A percentile compares a stretch with the other conserved stretches of the same genome.
Evolutionary conservation across 805 yeast genomes (phyloP).

Genomic region (Priceomyces medius): DNA sequence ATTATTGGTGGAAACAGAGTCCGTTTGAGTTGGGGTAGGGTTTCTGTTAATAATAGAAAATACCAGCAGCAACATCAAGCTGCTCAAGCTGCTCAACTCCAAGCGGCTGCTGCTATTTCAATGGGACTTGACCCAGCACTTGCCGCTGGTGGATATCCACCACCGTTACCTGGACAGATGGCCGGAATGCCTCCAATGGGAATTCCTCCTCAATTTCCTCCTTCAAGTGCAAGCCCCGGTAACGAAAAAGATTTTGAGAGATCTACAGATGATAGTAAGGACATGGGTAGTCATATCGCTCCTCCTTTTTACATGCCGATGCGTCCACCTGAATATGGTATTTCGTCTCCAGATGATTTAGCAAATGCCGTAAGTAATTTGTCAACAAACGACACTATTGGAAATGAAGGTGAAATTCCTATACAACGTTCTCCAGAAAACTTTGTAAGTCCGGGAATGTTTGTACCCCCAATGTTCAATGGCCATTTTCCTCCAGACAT

Average conservation of each 20-base stretch:
- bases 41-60: constrained; percentile 30
- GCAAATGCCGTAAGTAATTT: constrained; percentile 14
- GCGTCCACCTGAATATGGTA: constrained; percentile 2
- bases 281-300: constrained; percentile 1
- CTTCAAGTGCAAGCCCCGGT: constrained; percentile 1
- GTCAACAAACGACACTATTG: constrained; percentile 5
- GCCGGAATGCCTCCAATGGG: constrained; percentile 14
- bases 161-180: constrained; percentile 13
- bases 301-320: constrained; percentile 8
- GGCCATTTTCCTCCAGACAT: constrained; percentile 17
- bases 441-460: constrained; percentile 11
- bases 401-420: constrained; percentile 7
- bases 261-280: background rate
- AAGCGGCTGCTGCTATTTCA: constrained; percentile 37
- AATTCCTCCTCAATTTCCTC: constrained; percentile 8
- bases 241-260: constrained; percentile 1
- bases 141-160: constrained; percentile 22
- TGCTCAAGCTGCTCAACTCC: constrained; percentile 36
- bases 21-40: constrained; percentile 85
- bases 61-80: constrained; percentile 32
- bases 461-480: constrained; percentile 15
- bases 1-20: constrained; percentile 82
- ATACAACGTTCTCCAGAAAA: constrained; percentile 2
- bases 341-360: constrained; percentile 11
- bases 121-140: constrained; percentile 40